These are phyloP conservation scores for Ilex paraguariensis DNA, from an alignment of 305 asterid genomes.

Conservation along the genomic window DNA sequence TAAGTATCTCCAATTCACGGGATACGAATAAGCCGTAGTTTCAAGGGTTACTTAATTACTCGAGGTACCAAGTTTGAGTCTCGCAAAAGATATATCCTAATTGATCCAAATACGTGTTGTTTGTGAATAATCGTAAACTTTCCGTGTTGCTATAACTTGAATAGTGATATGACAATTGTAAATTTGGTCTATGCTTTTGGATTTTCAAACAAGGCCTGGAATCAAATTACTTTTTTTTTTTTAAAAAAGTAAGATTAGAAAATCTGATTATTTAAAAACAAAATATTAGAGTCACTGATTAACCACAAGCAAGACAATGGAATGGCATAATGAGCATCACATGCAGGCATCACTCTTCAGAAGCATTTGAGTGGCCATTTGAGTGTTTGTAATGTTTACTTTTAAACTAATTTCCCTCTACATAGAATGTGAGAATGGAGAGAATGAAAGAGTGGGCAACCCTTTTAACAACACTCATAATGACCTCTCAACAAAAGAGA, in stretches of 20 bases:
- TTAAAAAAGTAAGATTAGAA: slow-evolving; percentile 7
- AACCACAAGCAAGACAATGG: slow-evolving; percentile 74
- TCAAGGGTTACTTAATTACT: no score
- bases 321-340: slow-evolving; percentile 58
- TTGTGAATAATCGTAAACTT: no score
- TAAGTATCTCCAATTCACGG: no score
- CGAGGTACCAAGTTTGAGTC: no score
- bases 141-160: background rate
- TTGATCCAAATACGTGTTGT: no score
- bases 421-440: slow-evolving; percentile 33
- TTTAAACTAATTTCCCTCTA: slow-evolving; percentile 16
- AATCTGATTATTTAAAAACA: background rate
- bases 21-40: no score
- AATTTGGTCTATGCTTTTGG: background rate
- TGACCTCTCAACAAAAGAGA: slow-evolving; percentile 24
- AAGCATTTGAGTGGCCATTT: slow-evolving; percentile 17
- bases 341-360: slow-evolving; percentile 33
- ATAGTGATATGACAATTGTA: background rate
- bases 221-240: slow-evolving; percentile 10
- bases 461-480: slow-evolving; percentile 38
- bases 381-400: slow-evolving; percentile 5
- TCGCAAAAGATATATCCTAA: no score
- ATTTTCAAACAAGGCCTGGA: background rate
- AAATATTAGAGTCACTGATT: slow-evolving; percentile 14
- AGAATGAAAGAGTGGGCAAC: slow-evolving; percentile 21